Percentiles rank a stretch among this genome's conserved stretches.
These are phyloP conservation scores for Aspergillus oerlinghausenensis DNA, from an alignment of 2,329 filamentous ascomycete genomes.

Conservation along the genomic window DNA sequence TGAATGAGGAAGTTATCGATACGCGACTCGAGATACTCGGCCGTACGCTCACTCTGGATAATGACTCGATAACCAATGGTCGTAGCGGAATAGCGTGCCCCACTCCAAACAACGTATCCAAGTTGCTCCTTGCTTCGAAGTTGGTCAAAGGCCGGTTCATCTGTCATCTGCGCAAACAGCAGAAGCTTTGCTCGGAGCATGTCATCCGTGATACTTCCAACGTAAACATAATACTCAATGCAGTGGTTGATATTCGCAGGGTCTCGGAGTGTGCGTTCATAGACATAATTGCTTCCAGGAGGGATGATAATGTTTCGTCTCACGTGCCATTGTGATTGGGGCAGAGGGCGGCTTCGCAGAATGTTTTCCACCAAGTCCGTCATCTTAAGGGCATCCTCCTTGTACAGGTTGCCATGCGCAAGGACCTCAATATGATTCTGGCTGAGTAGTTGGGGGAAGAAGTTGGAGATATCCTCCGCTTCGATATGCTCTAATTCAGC, in stretches of 20 bases:
- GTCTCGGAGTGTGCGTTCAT: slow-evolving; percentile 74
- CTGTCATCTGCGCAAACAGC: slow-evolving; percentile 81
- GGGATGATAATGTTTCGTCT: slow-evolving; percentile 72
- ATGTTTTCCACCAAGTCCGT: slow-evolving; percentile 76
- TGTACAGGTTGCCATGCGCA: slow-evolving; percentile 88
- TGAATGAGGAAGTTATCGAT: slow-evolving; percentile 77
- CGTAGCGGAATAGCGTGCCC: slow-evolving; percentile 65
- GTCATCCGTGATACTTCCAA: slow-evolving; percentile 67
- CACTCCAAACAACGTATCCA: slow-evolving; percentile 92
- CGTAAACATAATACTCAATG: slow-evolving; percentile 70
- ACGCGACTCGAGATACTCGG: slow-evolving; percentile 76
- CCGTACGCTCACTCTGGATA: slow-evolving; percentile 85
- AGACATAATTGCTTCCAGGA: slow-evolving; percentile 76
- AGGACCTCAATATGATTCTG: slow-evolving; percentile 86
- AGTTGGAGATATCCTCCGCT: slow-evolving; percentile 67
- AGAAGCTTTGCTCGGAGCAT: slow-evolving; percentile 68
- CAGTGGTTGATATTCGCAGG: slow-evolving; percentile 86
- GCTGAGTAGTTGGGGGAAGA: slow-evolving; percentile 73
- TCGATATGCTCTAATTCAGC: slow-evolving; percentile 72
- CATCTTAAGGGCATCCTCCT: slow-evolving; percentile 82
- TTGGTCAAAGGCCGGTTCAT: slow-evolving; percentile 92
- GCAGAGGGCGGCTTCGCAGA: slow-evolving; percentile 68
- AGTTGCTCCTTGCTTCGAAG: slow-evolving; percentile 95
- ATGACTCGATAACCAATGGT: slow-evolving; percentile 83
- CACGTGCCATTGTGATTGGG: slow-evolving; percentile 74